Evolutionary conservation across 140 eudicot genomes (phyloP), one percentile per base, ranked within the genome.

Genomic region (Anethum foeniculum): DNA sequence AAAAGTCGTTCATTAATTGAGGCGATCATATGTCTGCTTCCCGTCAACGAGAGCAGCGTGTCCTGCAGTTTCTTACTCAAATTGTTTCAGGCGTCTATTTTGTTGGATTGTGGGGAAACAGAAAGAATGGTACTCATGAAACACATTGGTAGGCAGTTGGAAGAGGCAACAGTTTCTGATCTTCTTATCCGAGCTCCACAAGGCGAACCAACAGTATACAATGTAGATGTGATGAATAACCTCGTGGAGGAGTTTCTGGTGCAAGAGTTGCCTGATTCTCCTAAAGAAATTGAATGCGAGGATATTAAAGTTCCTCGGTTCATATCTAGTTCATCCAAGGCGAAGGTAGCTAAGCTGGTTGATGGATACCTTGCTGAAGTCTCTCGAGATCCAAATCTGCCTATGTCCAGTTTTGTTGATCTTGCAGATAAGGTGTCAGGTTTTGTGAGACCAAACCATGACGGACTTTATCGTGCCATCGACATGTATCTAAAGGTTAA

Each of bases 401-500:
- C 97, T 16, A 52, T 90, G 12, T 86, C 90, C 0, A 90, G 83
- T 80, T 93, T 93, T 79, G 77, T 84, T 4, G 87, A 88, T 79
- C 93, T 93, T 14, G 93, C 98, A 69, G 96, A 91, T 58, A 82
- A 88, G 86, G 93, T 88, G 77, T 91, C 92, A 2, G 84, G 90
- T 64, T 86, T 90, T 41, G 75, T 93, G 36, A 86, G 97, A 77
- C 79, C 85, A 49, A 88, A 97, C 16, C 98, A 93, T 77, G 98
- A 91, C 36, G 93, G 96, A 71, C 84, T 93, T 75, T 93, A 93
- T 76, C 97, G 97, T 49, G 96, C 98, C 19, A 88, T 93, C 27
- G 98, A 93, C 87, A 91, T 88, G 96, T 93, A 83, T 67, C 90
- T 93, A 65, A 91, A 93, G 98, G 98, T 93, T 77, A 76, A 58